Conservation (phyloP, 2,329 filamentous ascomycete species). For the Acephala macrosclerotiorum region DNA sequence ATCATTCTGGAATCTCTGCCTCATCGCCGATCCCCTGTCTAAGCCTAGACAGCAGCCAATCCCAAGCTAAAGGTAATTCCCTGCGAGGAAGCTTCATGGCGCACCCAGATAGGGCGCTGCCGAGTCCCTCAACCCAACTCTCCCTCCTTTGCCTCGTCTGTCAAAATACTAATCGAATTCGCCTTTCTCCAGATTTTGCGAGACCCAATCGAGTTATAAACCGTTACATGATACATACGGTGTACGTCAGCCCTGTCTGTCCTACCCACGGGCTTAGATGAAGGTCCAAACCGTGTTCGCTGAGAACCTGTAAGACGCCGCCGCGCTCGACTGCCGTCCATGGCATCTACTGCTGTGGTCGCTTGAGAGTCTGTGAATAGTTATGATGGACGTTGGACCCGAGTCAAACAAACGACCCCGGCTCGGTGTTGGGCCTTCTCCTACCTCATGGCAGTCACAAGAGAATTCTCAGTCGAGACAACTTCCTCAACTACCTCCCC, state of each 20-base stretch:
- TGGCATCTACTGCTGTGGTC: slow-evolving; percentile 46
- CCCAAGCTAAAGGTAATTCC: slow-evolving; percentile 1
- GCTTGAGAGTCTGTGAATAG: slow-evolving; percentile 48
- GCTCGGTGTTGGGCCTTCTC: slow-evolving; percentile 52
- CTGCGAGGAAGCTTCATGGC: neutral
- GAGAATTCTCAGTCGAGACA: slow-evolving; percentile 49
- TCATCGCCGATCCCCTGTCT: neutral
- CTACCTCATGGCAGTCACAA: slow-evolving; percentile 53
- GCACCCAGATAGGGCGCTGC: neutral
- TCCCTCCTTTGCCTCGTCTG: slow-evolving; percentile 1
- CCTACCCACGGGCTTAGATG: slow-evolving; percentile 40
- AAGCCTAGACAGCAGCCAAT: neutral
- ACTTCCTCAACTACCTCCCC: slow-evolving; percentile 44
- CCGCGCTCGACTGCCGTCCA: slow-evolving; percentile 44
- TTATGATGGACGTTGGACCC: slow-evolving; percentile 65
- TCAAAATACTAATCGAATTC: slow-evolving; percentile 32
- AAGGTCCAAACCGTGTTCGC: slow-evolving; percentile 39
- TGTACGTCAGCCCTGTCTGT: slow-evolving; percentile 39
- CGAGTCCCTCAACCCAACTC: slow-evolving; percentile 7
- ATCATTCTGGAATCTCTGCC: neutral
- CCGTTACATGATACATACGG: slow-evolving; percentile 38
- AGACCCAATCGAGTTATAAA: slow-evolving; percentile 23
- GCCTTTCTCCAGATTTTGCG: slow-evolving; percentile 21
- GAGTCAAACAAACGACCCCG: slow-evolving; percentile 64
- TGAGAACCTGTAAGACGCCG: slow-evolving; percentile 45